Conservation (phyloP, 129 eudicot genomes). For the Arctium minus region DNA sequence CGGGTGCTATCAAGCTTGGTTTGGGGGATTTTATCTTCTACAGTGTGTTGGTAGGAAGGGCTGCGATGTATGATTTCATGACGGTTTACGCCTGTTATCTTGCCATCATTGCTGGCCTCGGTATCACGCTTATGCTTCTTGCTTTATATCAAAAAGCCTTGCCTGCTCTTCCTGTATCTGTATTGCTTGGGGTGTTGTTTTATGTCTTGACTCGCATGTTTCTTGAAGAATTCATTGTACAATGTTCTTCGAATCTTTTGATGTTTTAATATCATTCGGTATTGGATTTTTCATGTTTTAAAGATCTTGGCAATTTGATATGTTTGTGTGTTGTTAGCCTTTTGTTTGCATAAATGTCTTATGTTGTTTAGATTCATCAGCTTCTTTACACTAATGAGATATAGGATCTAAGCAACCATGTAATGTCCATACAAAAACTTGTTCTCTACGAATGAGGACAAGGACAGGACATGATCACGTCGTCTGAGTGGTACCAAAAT, state of each 20-base stretch:
- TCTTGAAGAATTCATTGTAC: conserved; percentile 85
- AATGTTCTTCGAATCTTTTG: conserved; percentile 84
- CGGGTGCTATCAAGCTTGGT: conserved; percentile 91
- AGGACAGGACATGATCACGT: neutral
- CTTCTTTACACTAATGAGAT: neutral
- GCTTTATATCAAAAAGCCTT: conserved; percentile 91
- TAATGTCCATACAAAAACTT: neutral
- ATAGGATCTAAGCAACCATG: neutral
- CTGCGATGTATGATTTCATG: conserved; percentile 99
- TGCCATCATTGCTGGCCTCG: conserved; percentile 93
- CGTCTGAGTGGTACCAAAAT: too few relatives aligned
- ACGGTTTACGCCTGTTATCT: conserved; percentile 97
- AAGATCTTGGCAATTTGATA: neutral
- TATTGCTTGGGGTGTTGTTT: conserved; percentile 79
- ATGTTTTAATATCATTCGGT: conserved; percentile 54
- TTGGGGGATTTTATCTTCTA: conserved; percentile 95
- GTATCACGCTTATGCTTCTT: conserved; percentile 79
- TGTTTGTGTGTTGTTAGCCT: neutral
- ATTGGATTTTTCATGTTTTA: neutral
- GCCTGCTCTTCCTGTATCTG: conserved; percentile 96
- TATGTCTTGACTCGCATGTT: conserved; percentile 79
- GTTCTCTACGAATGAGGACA: neutral
- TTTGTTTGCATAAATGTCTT: neutral
- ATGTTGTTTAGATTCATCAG: neutral
- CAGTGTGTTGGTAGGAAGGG: conserved; percentile 95